Percentiles rank a stretch among this genome's conserved stretches.
Evolutionary conservation across 1,284 basidiomycete species (phyloP).

Genomic region (Sporisorium scitamineum): DNA sequence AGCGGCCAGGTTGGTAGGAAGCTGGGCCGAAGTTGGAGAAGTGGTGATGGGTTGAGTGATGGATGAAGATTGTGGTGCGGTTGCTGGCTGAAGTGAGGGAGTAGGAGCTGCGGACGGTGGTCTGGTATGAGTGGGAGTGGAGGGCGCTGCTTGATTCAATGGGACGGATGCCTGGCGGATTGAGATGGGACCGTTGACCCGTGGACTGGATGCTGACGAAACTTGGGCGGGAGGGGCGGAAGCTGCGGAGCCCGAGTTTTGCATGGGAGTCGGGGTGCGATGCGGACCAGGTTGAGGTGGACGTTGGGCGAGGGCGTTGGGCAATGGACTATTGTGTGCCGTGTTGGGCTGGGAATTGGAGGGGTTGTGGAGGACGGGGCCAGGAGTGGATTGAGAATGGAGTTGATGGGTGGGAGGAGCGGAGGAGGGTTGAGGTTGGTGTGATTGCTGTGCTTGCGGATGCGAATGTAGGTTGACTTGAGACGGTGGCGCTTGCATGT

Average conservation of each 20-base stretch:
- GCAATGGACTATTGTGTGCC: conserved; percentile 38
- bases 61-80: conserved; percentile 7
- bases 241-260: conserved; percentile 19
- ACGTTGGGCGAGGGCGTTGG: conserved; percentile 22
- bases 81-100: conserved; percentile 33
- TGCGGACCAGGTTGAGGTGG: conserved; percentile 27
- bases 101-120: conserved; percentile 43
- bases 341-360: conserved; percentile 34
- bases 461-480: conserved; percentile 42
- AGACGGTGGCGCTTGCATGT: conserved; percentile 13
- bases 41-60: conserved; percentile 22
- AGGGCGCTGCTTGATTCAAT: conserved; percentile 37
- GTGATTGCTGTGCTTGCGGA: conserved; percentile 28
- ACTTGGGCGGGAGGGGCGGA: conserved; percentile 16
- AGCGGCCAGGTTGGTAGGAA: conserved; percentile 7
- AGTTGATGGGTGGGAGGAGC: conserved; percentile 16
- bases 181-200: conserved; percentile 33
- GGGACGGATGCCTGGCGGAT: conserved; percentile 34
- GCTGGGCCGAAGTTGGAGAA: conserved; percentile 21
- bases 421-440: conserved; percentile 12
- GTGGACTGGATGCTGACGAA: conserved; percentile 27
- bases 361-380: conserved; percentile 6
- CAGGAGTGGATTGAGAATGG: conserved; percentile 17
- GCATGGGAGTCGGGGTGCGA: conserved; percentile 42
- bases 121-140: conserved; percentile 39